A percentile compares a stretch with the other conserved stretches of the same genome.
phyloP scores from a whole-genome alignment of 352 stramenopile genomes.

The Pythium sukuiense region DNA sequence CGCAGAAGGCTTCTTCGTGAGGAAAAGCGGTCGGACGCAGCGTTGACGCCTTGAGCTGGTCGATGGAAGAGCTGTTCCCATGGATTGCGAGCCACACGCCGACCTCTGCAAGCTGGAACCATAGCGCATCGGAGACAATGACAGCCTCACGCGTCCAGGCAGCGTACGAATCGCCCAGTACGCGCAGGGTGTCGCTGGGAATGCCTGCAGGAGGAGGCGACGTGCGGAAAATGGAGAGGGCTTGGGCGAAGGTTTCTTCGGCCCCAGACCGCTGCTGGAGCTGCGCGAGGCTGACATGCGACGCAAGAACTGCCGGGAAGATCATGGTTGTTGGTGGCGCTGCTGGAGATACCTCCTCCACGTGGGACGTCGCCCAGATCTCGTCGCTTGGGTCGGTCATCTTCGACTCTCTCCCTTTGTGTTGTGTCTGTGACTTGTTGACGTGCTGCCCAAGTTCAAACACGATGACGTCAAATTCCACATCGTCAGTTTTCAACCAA shows the following conservation, averaged over 20 bases:
- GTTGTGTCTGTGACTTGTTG: neutral
- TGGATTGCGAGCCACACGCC: constrained; percentile 13
- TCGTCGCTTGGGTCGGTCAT: constrained; percentile 11
- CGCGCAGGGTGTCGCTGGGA: neutral
- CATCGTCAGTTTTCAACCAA: neutral
- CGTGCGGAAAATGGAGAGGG: neutral
- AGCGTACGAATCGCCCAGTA: neutral
- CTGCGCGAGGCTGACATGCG: constrained; percentile 9
- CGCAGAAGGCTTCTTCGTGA: constrained; percentile 12
- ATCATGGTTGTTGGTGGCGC: neutral
- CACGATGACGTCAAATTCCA: neutral
- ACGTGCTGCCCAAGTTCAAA: constrained; percentile 3
- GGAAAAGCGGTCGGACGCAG: constrained; percentile 3
- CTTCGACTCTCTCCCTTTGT: neutral
- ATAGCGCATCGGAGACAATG: constrained; percentile 12
- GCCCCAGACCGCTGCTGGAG: constrained; percentile 4
- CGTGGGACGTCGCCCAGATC: constrained; percentile 15
- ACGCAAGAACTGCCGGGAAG: neutral
- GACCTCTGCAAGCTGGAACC: constrained; percentile 21
- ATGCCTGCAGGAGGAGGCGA: neutral
- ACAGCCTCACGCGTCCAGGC: neutral
- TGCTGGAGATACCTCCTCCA: neutral
- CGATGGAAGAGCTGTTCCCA: neutral
- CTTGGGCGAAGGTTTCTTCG: neutral
- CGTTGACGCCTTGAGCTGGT: neutral